Conservation (phyloP, 306 rosid genomes). For the Pyrus communis region DNA sequence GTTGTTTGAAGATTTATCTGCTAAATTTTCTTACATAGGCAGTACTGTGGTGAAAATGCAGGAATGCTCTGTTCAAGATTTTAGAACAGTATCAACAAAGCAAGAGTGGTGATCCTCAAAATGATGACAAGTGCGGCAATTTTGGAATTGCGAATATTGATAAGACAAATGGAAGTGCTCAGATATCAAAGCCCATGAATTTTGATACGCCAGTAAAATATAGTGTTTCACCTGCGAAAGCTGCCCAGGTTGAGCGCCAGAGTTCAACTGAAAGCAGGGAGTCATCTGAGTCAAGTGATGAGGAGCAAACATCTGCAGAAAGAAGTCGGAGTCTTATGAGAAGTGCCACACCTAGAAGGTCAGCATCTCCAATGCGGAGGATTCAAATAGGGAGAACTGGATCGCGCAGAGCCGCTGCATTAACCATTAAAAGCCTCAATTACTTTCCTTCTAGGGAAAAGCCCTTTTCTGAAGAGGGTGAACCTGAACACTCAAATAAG, state of each 20-base stretch:
- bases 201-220: slow-evolving; percentile 56
- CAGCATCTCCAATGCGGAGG: slow-evolving; percentile 98
- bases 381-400: slow-evolving; percentile 84
- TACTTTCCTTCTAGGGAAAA: slow-evolving; percentile 61
- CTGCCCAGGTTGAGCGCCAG: slow-evolving; percentile 71
- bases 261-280: slow-evolving; percentile 65
- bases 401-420: slow-evolving; percentile 77
- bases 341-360: slow-evolving; percentile 69
- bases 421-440: slow-evolving; percentile 81
- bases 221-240: slow-evolving; percentile 93
- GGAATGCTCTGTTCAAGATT: slow-evolving; percentile 49
- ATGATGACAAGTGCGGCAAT: slow-evolving; percentile 32
- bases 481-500: slow-evolving; percentile 43
- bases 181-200: slow-evolving; percentile 32
- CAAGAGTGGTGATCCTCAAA: slow-evolving; percentile 19
- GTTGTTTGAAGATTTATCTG: not conserved
- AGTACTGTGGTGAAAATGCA: slow-evolving; percentile 24
- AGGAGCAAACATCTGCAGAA: slow-evolving; percentile 54
- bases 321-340: slow-evolving; percentile 80
- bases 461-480: slow-evolving; percentile 54
- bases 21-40: slow-evolving; percentile 4
- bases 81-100: slow-evolving; percentile 40
- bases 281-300: slow-evolving; percentile 69
- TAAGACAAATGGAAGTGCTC: slow-evolving; percentile 16
- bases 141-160: slow-evolving; percentile 25